These are phyloP conservation scores for Trapa bicornis DNA, from an alignment of 345 rosid species.

Conservation along the genomic window DNA sequence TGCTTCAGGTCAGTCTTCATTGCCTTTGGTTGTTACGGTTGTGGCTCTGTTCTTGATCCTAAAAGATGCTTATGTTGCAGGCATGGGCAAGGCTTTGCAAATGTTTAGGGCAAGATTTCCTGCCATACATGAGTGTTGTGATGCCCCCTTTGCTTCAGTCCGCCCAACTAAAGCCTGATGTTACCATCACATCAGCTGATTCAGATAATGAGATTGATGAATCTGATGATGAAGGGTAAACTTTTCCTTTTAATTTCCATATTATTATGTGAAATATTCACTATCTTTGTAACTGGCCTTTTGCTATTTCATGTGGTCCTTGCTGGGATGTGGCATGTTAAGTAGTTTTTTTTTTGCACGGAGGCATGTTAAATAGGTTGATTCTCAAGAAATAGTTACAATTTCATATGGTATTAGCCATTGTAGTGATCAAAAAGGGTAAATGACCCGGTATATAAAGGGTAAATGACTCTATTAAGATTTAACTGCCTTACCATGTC, in stretches of 20 bases:
- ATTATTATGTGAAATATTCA: not conserved
- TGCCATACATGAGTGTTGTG: constrained; percentile 94
- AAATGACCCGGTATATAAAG: too few relatives aligned
- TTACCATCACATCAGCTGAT: constrained; percentile 94
- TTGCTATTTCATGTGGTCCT: not conserved
- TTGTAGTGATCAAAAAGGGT: too few relatives aligned
- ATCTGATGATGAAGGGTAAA: constrained; percentile 94
- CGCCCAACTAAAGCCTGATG: constrained; percentile 99
- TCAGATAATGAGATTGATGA: constrained; percentile 87
- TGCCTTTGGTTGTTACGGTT: not conserved
- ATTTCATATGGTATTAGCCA: not conserved
- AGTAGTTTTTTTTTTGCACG: too few relatives aligned
- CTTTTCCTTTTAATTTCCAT: not conserved
- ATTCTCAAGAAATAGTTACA: not conserved
- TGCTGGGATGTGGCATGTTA: not conserved
- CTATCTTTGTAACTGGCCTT: not conserved
- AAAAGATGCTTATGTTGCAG: constrained; percentile 21
- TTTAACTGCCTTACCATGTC: not conserved
- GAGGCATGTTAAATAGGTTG: not conserved
- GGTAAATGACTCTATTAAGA: not conserved
- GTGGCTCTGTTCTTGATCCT: not conserved
- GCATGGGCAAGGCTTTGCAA: constrained; percentile 99
- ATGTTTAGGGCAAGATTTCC: constrained; percentile 96
- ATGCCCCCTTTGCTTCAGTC: constrained; percentile 98
- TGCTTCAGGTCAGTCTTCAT: constrained; percentile 62